Evolutionary conservation across 495 filamentous ascomycete species (phyloP), one percentile per base, ranked within the genome.

Genomic region (Geoglossum glabrum): DNA sequence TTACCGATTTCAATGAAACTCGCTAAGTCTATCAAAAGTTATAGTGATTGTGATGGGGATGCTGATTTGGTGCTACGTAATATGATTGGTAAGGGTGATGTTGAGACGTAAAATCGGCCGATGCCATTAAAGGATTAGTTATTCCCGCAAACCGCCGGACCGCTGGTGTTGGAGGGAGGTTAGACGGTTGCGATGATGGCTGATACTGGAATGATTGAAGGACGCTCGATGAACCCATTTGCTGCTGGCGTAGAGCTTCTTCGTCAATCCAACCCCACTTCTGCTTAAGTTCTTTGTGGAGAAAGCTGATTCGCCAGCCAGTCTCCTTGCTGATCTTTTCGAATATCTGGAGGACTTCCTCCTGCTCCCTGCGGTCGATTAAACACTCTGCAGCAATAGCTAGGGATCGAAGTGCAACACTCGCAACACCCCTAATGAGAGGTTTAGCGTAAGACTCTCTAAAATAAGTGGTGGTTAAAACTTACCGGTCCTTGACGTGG

Each of bases 331-430:
- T 74, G 57, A 94, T 85, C 59, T 75, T 77, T 26, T 83, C 78
- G 55, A 98, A 73, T 45, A 92, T 87, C 3, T 74, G 61, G n/a
- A 95, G 69, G 4, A 86, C 83, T 67, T 96, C 90, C 63, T 85
- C 80, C 70, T 93, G 89, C 60, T 95, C 84, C 30, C 75, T 71
- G 9, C 76, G 76, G 34, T 77, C 73, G 3, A 76, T 78, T 6
- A 97, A 69, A 34, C 76, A 83, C 65, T 85, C 82, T n/a, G 84
- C 83, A 17, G 86, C 88, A 49, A 90, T 82, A 31, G 80, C 79
- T 23, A 97, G 73, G 28, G 84, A 87, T 11, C 84, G 82, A 31
- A 90, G 74, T 33, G 84, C 85, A 26, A 93, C 80, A 58, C 76
- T 82, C 1, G 83, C 79, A 38, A 95, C 79, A 38, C 84, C 85